phyloP scores from a whole-genome alignment of 768 basidiomycete genomes.

The Rhodotorula sphaerocarpa region DNA sequence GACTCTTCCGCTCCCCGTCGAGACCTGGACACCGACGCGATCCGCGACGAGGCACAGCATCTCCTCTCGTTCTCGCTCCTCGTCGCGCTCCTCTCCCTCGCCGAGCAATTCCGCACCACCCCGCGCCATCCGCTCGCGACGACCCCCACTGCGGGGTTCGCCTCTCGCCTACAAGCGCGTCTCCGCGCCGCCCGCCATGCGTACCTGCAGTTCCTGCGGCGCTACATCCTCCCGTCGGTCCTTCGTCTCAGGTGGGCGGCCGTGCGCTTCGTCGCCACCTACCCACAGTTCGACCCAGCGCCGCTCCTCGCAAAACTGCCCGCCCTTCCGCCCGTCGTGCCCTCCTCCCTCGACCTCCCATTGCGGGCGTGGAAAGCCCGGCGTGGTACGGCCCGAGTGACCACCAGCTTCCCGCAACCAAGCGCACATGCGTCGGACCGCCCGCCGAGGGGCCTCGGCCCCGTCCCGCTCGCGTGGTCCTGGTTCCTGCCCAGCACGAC shows the following conservation, averaged over 20 bases:
- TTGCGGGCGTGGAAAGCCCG: no score
- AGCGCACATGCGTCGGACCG: not conserved
- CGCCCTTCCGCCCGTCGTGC: not conserved
- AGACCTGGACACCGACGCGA: not conserved
- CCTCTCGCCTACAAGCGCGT: not conserved
- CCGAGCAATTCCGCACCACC: slow-evolving; percentile 4
- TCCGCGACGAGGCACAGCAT: slow-evolving; percentile 5
- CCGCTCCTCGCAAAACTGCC: not conserved
- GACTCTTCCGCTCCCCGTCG: not conserved
- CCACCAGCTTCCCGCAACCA: slow-evolving; percentile 16
- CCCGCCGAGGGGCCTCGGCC: not conserved
- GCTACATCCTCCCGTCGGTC: slow-evolving; percentile 15
- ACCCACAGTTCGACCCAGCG: slow-evolving; percentile 12
- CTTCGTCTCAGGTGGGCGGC: slow-evolving; percentile 8
- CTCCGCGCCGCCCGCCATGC: not conserved
- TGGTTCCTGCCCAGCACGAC: not conserved
- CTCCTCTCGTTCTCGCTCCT: slow-evolving; percentile 21
- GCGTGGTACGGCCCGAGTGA: not conserved
- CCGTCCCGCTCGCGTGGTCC: slow-evolving; percentile 3
- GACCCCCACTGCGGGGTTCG: not conserved
- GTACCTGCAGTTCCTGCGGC: slow-evolving; percentile 27
- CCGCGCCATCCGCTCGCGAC: not conserved
- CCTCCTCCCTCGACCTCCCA: not conserved
- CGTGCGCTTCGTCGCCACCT: not conserved
- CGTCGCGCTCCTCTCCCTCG: slow-evolving; percentile 7